Evolutionary conservation across 2,329 filamentous ascomycete genomes (phyloP).

Genomic region (Aspergillus udagawae): DNA sequence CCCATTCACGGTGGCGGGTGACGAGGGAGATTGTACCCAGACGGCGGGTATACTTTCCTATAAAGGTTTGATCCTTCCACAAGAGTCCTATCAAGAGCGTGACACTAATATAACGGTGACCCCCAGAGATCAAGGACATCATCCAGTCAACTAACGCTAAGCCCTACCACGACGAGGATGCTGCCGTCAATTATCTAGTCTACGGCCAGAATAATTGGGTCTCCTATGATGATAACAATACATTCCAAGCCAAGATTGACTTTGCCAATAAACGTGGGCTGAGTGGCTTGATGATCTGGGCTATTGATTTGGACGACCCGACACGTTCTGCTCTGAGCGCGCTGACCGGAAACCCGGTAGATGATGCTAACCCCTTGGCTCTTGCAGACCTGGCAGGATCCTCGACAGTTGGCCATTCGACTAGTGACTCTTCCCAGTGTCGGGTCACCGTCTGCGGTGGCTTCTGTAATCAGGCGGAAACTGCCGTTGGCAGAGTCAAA

Average conservation of each 20-base stretch:
- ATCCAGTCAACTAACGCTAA: background rate
- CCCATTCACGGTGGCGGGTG: background rate
- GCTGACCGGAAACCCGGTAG: background rate
- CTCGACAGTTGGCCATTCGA: background rate
- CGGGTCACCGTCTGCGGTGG: background rate
- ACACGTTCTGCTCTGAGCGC: background rate
- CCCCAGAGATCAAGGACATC: background rate
- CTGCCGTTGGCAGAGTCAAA: background rate
- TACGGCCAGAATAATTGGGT: slow-evolving; percentile 3
- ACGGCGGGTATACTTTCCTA: slow-evolving; percentile 4
- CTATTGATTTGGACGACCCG: slow-evolving; percentile 1
- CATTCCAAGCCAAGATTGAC: background rate
- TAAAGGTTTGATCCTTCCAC: background rate
- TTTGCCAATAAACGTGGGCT: background rate
- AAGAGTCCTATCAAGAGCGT: background rate
- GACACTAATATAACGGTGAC: background rate
- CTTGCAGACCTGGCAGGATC: background rate
- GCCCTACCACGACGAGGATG: background rate
- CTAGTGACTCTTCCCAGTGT: background rate
- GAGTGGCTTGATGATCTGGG: slow-evolving; percentile 4
- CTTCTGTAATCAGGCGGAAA: background rate
- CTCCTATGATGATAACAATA: slow-evolving; percentile 1
- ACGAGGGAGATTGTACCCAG: slow-evolving; percentile 7
- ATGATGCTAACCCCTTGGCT: background rate
- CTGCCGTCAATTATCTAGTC: background rate